These are phyloP conservation scores for Russula griseocarnosa DNA, from an alignment of 768 basidiomycete species.

Conservation along the genomic window DNA sequence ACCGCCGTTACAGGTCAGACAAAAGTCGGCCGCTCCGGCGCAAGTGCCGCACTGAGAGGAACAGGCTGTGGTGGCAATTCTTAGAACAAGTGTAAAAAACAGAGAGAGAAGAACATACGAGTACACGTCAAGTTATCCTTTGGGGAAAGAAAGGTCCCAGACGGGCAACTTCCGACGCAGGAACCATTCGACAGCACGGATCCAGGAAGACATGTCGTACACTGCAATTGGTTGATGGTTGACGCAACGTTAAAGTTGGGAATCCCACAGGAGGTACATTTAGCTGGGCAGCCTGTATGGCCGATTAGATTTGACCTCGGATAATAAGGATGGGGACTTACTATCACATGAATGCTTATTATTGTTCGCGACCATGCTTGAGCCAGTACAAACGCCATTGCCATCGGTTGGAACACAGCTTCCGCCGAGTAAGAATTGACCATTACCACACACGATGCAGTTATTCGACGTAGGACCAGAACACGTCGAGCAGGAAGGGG, in stretches of 20 bases:
- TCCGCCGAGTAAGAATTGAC: conserved; percentile 61
- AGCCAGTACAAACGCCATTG: conserved; percentile 69
- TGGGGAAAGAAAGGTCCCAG: conserved; percentile 66
- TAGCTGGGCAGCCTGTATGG: conserved; percentile 67
- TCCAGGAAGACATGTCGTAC: conserved; percentile 76
- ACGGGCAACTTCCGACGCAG: conserved; percentile 68
- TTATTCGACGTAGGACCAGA: conserved; percentile 61
- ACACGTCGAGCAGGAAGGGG: conserved; percentile 67
- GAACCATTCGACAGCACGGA: conserved; percentile 64
- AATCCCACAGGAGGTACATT: conserved; percentile 76
- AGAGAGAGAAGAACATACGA: conserved; percentile 45
- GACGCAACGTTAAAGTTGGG: conserved; percentile 67
- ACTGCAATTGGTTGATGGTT: conserved; percentile 60
- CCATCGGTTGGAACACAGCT: conserved; percentile 61
- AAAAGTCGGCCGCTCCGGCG: conserved; percentile 60
- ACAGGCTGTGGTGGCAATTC: conserved; percentile 45
- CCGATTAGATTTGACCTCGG: conserved; percentile 14
- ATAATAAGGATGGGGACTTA: conserved; percentile 39
- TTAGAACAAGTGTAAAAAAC: conserved; percentile 20
- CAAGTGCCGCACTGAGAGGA: conserved; percentile 73
- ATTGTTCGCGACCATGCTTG: conserved; percentile 73
- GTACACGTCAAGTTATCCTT: conserved; percentile 71
- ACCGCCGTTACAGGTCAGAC: conserved; percentile 64
- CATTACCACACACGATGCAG: conserved; percentile 64
- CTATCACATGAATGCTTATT: conserved; percentile 81